These are phyloP conservation scores for Paraconiothyrium brasiliense DNA, from an alignment of 2,329 filamentous ascomycete species.

Conservation along the genomic window DNA sequence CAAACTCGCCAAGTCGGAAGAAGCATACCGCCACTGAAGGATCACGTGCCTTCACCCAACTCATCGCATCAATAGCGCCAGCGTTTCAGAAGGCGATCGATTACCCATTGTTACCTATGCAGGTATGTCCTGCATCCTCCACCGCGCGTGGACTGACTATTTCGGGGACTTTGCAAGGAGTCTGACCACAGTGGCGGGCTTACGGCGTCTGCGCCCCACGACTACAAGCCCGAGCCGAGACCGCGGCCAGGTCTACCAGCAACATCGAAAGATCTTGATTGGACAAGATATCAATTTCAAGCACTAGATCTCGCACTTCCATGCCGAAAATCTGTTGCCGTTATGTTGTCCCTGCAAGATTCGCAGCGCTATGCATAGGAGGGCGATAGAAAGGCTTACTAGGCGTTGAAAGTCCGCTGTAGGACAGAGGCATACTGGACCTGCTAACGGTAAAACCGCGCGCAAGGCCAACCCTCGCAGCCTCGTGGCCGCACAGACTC, in stretches of 20 bases:
- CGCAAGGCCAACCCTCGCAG: conserved; percentile 5
- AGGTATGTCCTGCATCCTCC: conserved; percentile 6
- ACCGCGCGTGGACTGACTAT: background rate
- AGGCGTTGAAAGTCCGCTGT: background rate
- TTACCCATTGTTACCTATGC: background rate
- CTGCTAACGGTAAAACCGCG: background rate
- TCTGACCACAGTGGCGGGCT: conserved; percentile 11
- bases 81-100: background rate
- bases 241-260: background rate
- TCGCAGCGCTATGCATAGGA: background rate
- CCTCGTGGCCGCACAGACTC: conserved; percentile 14
- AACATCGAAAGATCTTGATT: background rate
- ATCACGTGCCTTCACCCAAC: background rate
- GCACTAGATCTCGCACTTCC: background rate
- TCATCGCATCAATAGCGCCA: background rate
- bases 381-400: background rate
- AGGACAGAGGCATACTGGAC: background rate
- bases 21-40: too few relatives aligned
- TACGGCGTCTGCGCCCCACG: conserved; percentile 8
- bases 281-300: background rate
- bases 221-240: conserved; percentile 12
- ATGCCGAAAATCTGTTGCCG: background rate
- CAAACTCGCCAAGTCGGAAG: too few relatives aligned
- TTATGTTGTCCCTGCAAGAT: background rate
- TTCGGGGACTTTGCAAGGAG: conserved; percentile 10